Evolutionary conservation across 768 basidiomycete species (phyloP), one percentile per base, ranked within the genome.

Genomic region (Coprinopsis sp.): DNA sequence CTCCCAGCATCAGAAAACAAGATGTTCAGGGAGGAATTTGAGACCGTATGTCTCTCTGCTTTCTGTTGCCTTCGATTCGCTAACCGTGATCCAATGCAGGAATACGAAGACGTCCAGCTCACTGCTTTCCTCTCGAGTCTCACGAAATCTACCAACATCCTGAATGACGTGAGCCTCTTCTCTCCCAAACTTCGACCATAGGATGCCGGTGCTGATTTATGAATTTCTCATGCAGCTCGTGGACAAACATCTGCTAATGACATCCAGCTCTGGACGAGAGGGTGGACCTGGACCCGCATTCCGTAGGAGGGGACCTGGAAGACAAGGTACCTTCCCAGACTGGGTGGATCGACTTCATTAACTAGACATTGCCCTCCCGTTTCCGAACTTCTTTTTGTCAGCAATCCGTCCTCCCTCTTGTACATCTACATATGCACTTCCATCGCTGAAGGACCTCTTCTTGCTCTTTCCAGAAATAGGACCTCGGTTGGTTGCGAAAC

Each of bases 101-200:
- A 99, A 78, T 91, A 94, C 64, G 87, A 87, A 58, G 94, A 99
- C 61, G 92, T 95, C 13, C 91, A 96, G 51, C 70, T 99, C 23
- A 96, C 92, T 1, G 84, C 87, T 7, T 90, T 91, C 65, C 72
- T 99, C 11, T 84, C 91, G 1, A 80, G 83, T 12, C 65, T 99
- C 49, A 97, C 94, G 6, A 94, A 93, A 65, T 87, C 89, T 24
- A 76, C 94, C 13, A 85, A 84, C 53, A 79, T 84, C 8, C 65
- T 97, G 48, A 97, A 94, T 61, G 91, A 95, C 56, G 94, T 95
- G 59, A 57, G 90, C 25, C 29, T 33, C 38, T 31, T 36, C n/a
- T 3, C 23, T 16, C 22, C 16, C 27, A 30, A 19, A 11, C 13
- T 33, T 41, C 25, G 43, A 22, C 47, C 28, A 36, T 12, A 38